Percentiles rank a stretch among this genome's conserved stretches.
These are phyloP conservation scores for Lepidium africanum DNA, from an alignment of 345 rosid species.

Conservation along the genomic window DNA sequence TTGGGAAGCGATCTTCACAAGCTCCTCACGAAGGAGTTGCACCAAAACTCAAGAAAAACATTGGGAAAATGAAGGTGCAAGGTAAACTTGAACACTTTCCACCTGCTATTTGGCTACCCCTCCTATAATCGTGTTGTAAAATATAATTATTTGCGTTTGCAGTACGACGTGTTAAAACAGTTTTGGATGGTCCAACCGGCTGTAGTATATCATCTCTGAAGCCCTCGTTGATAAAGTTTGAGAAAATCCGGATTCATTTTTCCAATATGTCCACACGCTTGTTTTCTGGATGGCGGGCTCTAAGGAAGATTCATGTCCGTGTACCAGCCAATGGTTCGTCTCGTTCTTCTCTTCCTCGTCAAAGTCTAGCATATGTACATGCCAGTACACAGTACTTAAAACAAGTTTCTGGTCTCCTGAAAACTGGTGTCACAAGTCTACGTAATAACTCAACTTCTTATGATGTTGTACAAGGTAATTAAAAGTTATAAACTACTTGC, in stretches of 20 bases:
- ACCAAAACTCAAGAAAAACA: constrained; percentile 65
- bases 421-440: constrained; percentile 81
- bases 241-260: constrained; percentile 48
- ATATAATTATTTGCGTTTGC: constrained; percentile 21
- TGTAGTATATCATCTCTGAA: constrained; percentile 71
- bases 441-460: constrained; percentile 90
- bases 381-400: constrained; percentile 89
- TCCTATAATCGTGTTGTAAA: not conserved
- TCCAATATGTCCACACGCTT: constrained; percentile 53
- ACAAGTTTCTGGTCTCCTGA: constrained; percentile 90
- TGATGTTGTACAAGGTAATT: constrained; percentile 74
- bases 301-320: constrained; percentile 54
- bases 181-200: constrained; percentile 68
- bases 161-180: constrained; percentile 88
- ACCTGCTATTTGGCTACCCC: constrained; percentile 1
- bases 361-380: constrained; percentile 86
- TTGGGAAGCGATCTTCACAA: constrained; percentile 60
- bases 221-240: constrained; percentile 50
- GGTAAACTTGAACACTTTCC: constrained; percentile 34
- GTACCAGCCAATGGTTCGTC: constrained; percentile 70
- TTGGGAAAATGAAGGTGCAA: constrained; percentile 97
- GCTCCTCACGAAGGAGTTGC: constrained; percentile 52
- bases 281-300: constrained; percentile 65
- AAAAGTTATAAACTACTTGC: not conserved
- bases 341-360: constrained; percentile 80